Conservation (phyloP, 768 basidiomycete genomes). For the Erythrobasidium yunnanense region DNA sequence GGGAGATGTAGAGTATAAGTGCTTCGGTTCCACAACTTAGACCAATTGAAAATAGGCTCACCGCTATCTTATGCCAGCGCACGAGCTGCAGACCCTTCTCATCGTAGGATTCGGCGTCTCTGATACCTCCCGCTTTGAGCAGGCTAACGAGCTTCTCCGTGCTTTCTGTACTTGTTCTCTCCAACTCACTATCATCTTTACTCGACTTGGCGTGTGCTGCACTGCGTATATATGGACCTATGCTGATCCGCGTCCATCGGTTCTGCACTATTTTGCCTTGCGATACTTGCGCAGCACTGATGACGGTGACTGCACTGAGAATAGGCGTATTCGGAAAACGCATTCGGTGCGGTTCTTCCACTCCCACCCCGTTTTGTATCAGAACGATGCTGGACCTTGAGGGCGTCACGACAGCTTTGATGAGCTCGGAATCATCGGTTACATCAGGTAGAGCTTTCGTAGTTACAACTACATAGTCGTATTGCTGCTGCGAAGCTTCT, state of each 20-base stretch:
- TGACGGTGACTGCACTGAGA: conserved; percentile 39
- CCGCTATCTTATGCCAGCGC: conserved; percentile 41
- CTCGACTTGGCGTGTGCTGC: background rate
- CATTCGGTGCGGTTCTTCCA: conserved; percentile 38
- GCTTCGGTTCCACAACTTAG: no score
- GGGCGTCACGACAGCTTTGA: conserved; percentile 28
- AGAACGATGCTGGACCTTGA: conserved; percentile 34
- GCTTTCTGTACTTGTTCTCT: background rate
- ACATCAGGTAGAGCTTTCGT: conserved; percentile 40
- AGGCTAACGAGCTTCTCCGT: conserved; percentile 33
- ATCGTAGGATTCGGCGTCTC: conserved; percentile 38
- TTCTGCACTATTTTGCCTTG: conserved; percentile 39
- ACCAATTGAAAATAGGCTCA: background rate
- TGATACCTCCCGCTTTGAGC: conserved; percentile 37
- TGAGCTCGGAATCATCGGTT: conserved; percentile 35
- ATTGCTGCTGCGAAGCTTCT: conserved; percentile 30
- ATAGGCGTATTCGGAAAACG: conserved; percentile 36
- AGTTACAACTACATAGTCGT: conserved; percentile 40
- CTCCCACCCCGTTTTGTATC: conserved; percentile 41
- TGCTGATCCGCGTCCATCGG: conserved; percentile 39
- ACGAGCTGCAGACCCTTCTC: conserved; percentile 38
- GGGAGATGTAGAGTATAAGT: no score
- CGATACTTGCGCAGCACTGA: conserved; percentile 38
- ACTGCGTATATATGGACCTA: conserved; percentile 35
- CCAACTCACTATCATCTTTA: conserved; percentile 11